Evolutionary conservation across 352 stramenopile species (phyloP).

Genomic region (Phytophthora citrophthora): DNA sequence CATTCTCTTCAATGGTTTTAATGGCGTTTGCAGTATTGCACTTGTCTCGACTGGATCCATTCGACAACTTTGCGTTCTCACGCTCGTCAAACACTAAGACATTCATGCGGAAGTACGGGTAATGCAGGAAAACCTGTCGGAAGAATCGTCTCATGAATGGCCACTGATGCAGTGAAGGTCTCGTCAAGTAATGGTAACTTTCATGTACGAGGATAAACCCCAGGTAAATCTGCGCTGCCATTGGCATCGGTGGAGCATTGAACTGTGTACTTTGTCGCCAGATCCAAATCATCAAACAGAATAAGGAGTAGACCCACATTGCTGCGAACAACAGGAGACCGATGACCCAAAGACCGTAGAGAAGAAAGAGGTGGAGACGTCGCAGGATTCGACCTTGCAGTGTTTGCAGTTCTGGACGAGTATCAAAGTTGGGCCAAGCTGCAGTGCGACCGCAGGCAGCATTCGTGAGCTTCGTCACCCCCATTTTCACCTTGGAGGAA

Average conservation of each 20-base stretch:
- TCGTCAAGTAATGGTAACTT: slow-evolving; percentile 43
- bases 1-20: slow-evolving; percentile 21
- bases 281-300: slow-evolving; percentile 18
- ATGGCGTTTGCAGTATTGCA: slow-evolving; percentile 1
- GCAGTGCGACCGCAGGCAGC: slow-evolving; percentile 21
- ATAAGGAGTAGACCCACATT: slow-evolving; percentile 25
- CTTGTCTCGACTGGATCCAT: slow-evolving; percentile 10
- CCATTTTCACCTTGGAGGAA: background rate
- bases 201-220: slow-evolving; percentile 48
- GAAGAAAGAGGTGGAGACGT: slow-evolving; percentile 33
- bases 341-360: slow-evolving; percentile 37
- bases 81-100: slow-evolving; percentile 51
- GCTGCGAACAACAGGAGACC: slow-evolving; percentile 36
- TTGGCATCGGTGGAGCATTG: slow-evolving; percentile 11
- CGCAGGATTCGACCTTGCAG: slow-evolving; percentile 39
- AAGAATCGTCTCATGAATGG: slow-evolving; percentile 42
- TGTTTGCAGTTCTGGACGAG: slow-evolving; percentile 33
- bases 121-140: slow-evolving; percentile 49
- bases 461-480: slow-evolving; percentile 18
- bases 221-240: slow-evolving; percentile 34
- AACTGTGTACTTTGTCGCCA: slow-evolving; percentile 3
- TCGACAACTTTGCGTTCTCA: slow-evolving; percentile 11
- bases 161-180: slow-evolving; percentile 42
- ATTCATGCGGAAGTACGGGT: slow-evolving; percentile 57
- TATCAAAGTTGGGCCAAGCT: slow-evolving; percentile 27